Base-by-base conservation (phyloP, 2,329 filamentous ascomycete species). In the Blastomyces gilchristii region DNA sequence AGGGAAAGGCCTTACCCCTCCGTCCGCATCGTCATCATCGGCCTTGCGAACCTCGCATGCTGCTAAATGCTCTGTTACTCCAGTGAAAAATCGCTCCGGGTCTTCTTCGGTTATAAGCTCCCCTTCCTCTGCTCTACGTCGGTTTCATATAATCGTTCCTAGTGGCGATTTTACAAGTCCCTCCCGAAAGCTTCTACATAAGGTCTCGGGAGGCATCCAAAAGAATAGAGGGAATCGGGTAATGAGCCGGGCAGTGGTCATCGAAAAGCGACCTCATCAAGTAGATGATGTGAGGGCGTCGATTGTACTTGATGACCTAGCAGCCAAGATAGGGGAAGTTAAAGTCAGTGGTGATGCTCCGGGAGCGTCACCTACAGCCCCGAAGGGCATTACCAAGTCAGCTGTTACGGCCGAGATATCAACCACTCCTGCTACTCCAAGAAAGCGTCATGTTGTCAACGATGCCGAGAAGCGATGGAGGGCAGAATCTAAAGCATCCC, bases 381-480 rank as follows among this genome's bases (percentile, higher is more conserved):
- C n/a, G 41, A 65, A 61, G 62, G 50, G 62, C 28, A 59, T 58
- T 34, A 60, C 43, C 8, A 63, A 39, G 28, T 8, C 39, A 28
- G 16, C 56, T 2, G 6, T 58, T 2, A 8, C 16, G 41, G 7
- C 39, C 39, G 56, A 41, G 16, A 28, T 4, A 28, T 18, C 41
- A 34, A 49, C 58, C 2, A 14, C 8, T 16, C 43, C 25, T 34
- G 43, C 60, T 52, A 59, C 67, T 61, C 71, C 70, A 12, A 71
- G 74, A 62, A 78, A 77, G 62, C 71, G 76, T 14, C 76, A 74
- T 9, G 71, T 77, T 37, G 71, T 77, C 12, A 78, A 78, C 34
- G 69, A 74, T 54, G 76, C 75, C 0, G 75, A 77, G 68, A 73
- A 68, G 62, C 66, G 68, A 61, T 77, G 76, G 76, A 69, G 72